A percentile compares a stretch with the other conserved stretches of the same genome.
These are phyloP conservation scores for Dictyostelium purpureum DNA, from an alignment of 78 protist species.

Conservation along the genomic window DNA sequence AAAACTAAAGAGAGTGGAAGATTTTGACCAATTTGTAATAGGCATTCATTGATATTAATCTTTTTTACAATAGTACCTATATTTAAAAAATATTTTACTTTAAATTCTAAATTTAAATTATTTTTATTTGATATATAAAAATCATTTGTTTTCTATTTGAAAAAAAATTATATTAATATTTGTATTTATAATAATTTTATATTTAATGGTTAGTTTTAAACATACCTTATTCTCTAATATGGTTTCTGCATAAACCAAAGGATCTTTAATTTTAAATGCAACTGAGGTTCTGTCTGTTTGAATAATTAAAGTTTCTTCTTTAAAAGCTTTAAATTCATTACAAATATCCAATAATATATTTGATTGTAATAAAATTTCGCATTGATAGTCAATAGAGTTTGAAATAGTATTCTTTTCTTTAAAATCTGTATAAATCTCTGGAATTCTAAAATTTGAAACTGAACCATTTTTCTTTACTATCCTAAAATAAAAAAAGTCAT, in stretches of 20 bases:
- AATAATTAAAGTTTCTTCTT: background rate
- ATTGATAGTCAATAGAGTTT: background rate
- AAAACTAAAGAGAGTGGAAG: background rate
- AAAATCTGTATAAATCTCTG: background rate
- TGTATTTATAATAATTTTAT: no score
- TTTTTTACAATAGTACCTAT: constrained; percentile 17
- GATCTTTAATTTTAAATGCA: background rate
- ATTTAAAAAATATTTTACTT: constrained; percentile 23
- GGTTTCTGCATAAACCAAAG: background rate
- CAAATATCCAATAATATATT: constrained; percentile 10
- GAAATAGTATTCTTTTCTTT: background rate
- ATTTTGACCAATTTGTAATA: constrained; percentile 24
- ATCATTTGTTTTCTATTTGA: constrained; percentile 29
- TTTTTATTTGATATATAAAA: constrained; percentile 6
- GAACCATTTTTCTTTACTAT: constrained; percentile 1
- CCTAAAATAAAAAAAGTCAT: background rate
- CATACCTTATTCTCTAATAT: constrained; percentile 29
- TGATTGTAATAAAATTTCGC: constrained; percentile 38
- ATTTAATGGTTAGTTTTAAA: no score
- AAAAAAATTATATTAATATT: background rate
- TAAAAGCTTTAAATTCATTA: constrained; percentile 42
- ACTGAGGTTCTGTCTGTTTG: background rate
- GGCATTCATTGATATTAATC: constrained; percentile 17
- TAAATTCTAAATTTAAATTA: constrained; percentile 7
- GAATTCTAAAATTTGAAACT: background rate